Evolutionary conservation across 345 rosid species (phyloP), one percentile per base, ranked within the genome.

Genomic region (Salix dunnii): DNA sequence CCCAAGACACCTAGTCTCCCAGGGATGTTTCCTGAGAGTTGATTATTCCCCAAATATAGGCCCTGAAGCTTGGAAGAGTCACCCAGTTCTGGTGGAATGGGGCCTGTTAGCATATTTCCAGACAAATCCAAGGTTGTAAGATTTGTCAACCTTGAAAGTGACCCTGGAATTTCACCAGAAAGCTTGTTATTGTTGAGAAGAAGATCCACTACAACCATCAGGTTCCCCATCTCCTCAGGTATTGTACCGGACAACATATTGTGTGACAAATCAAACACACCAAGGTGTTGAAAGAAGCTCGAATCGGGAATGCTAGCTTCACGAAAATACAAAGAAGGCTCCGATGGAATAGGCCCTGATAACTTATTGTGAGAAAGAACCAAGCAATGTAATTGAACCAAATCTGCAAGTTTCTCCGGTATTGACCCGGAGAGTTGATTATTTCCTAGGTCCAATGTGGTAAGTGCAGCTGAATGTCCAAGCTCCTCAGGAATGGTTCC

Each of bases 231-330:
- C 67, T 89, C 94, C 62, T 82, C 80, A 60, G 99, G 99, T 68
- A 96, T 82, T 2, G 84, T 33, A 64, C 99, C 97, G 10, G 92
- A 84, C 83, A 96, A 68, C 67, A 72, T 80, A 73, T 96, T 96
- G 64, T 92, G 70, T 23, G 82, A 79, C 65, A 79, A 70, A 74
- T 79, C 77, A 73, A 60, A 89, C 11, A 88, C 82, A 35, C 99
- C 98, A 67, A 82, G 97, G 84, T 96, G 99, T 84, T 96, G 99
- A 84, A 91, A 61, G 72, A 90, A 96, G 86, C 91, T 92, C 72
- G 80, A 67, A 70, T 88, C 97, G 46, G 97, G 99, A 71, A 96
- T 87, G 38, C 80, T 85, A 2, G 67, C 77, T 77, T 89, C 87
- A 60, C 78, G 91, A 76, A 96, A 96, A 79, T 96, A 96, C 42